phyloP scores from a whole-genome alignment of 208 protist genomes.

The Crithidia mellificae region DNA sequence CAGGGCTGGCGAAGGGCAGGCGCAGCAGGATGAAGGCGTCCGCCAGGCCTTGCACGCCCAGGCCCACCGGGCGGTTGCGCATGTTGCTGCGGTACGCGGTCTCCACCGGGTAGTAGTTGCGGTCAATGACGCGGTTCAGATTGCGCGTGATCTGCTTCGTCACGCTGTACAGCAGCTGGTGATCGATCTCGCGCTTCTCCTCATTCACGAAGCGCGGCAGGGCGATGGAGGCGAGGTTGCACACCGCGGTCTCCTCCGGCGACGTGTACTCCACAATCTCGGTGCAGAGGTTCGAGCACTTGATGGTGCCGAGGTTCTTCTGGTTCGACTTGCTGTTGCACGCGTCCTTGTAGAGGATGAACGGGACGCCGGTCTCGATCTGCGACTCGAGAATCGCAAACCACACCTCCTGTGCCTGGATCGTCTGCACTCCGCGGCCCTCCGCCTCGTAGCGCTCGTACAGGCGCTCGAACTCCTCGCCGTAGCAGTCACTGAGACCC shows the following conservation, averaged over 20 bases:
- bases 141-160: slow-evolving; percentile 95
- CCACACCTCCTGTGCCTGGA: slow-evolving; percentile 98
- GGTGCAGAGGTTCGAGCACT: slow-evolving; percentile 98
- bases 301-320: slow-evolving; percentile 99
- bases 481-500: slow-evolving; percentile 95
- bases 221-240: slow-evolving; percentile 99
- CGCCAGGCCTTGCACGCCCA: slow-evolving; percentile 99
- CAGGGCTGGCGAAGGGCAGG: slow-evolving; percentile 93
- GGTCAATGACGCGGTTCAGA: slow-evolving; percentile 99
- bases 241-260: slow-evolving; percentile 98
- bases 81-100: slow-evolving; percentile 96
- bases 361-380: slow-evolving; percentile 99
- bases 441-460: slow-evolving; percentile 95
- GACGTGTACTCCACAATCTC: slow-evolving; percentile 99
- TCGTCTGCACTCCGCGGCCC: slow-evolving; percentile 76
- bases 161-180: slow-evolving; percentile 90
- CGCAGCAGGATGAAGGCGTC: slow-evolving; percentile 97
- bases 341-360: slow-evolving; percentile 99
- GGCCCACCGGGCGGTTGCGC: slow-evolving; percentile 97
- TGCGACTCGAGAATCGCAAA: slow-evolving; percentile 98
- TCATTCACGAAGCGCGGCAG: slow-evolving; percentile 96
- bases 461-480: slow-evolving; percentile 95
- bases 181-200: slow-evolving; percentile 81
- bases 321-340: slow-evolving; percentile 99
- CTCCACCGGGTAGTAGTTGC: slow-evolving; percentile 98